Percentiles rank a stretch among this genome's conserved stretches.
These are phyloP conservation scores for Pichia heedii DNA, from an alignment of 805 yeast genomes.

Conservation along the genomic window DNA sequence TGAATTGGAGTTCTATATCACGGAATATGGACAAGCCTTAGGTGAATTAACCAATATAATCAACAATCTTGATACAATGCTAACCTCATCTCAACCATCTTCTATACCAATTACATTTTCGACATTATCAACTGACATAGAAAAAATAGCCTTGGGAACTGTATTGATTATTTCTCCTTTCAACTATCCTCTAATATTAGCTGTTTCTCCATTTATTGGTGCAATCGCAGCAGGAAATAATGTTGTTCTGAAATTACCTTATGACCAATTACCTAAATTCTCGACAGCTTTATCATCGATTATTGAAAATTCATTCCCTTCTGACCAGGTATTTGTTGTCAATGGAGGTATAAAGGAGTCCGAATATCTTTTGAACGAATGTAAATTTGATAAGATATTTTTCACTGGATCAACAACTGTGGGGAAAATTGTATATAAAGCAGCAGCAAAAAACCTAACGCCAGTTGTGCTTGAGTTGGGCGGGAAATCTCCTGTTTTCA, in stretches of 20 bases:
- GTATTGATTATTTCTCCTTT: conserved; percentile 71
- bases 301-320: conserved; percentile 44
- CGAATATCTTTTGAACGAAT: conserved; percentile 42
- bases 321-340: conserved; percentile 50
- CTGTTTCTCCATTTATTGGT: conserved; percentile 59
- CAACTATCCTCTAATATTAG: conserved; percentile 65
- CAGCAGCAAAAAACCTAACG: conserved; percentile 79
- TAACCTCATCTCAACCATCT: conserved; percentile 38
- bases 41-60: conserved; percentile 55
- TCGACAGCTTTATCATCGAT: conserved; percentile 48
- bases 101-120: conserved; percentile 28
- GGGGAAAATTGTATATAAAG: conserved; percentile 66
- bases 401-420: conserved; percentile 77
- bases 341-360: conserved; percentile 66
- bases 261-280: conserved; percentile 62
- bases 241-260: conserved; percentile 60
- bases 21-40: conserved; percentile 45
- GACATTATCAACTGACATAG: conserved; percentile 21
- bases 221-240: conserved; percentile 84
- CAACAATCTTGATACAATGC: conserved; percentile 51
- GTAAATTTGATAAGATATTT: conserved; percentile 71
- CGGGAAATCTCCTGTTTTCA: conserved; percentile 82
- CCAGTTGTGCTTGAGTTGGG: conserved; percentile 82
- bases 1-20: conserved; percentile 46
- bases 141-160: conserved; percentile 48